Evolutionary conservation across 2,329 filamentous ascomycete genomes (phyloP), one percentile per base, ranked within the genome.

Genomic region (Chaetomiaceae sp.): DNA sequence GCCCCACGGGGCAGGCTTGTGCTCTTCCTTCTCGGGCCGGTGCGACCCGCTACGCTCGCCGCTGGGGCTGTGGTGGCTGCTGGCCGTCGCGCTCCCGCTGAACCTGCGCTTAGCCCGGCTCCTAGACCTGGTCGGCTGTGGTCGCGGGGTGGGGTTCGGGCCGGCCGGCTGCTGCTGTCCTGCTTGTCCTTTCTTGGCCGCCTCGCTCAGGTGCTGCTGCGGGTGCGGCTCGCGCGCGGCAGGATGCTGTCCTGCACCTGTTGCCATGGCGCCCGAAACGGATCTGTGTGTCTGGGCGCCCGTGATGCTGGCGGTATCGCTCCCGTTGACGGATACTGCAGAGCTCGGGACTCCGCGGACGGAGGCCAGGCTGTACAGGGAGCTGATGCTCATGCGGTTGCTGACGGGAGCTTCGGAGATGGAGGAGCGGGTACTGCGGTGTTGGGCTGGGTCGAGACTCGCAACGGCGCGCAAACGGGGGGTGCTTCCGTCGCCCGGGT

Each of bases 21-120:
- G 79, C 66, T 83, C 78, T 66, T 88, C 81, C 65, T 79, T 81
- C 64, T 85, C 79, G 4, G 53, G 40, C 58, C 78, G 75, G 59
- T 76, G 68, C 33, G 77, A 71, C 57, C 75, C 68, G 25, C 75
- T 75, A 51, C 85, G 75, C 51, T 92, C 89, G 61, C 85, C 87
- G 60, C 85, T 88, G 6, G 87, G 86, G 64, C 88, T 94, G 57
- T 89, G 82, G 58, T 89, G 83, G 66, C 87, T 94, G 71, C 88
- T 94, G 36, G 85, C 82, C n/a, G 78, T 85, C 4, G 88, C 91
- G 69, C 89, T 94, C 22, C 83, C 86, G 64, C 90, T 95, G 62
- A 94, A 85, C 56, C 90, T 81, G 58, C 90, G 78, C 67, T 89
- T 87, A 19, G 77, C 82, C 64, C 80, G 77, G 65, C 88, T 89